Base-by-base conservation (phyloP, 179 eudicot species). In the Camellia oleifera region DNA sequence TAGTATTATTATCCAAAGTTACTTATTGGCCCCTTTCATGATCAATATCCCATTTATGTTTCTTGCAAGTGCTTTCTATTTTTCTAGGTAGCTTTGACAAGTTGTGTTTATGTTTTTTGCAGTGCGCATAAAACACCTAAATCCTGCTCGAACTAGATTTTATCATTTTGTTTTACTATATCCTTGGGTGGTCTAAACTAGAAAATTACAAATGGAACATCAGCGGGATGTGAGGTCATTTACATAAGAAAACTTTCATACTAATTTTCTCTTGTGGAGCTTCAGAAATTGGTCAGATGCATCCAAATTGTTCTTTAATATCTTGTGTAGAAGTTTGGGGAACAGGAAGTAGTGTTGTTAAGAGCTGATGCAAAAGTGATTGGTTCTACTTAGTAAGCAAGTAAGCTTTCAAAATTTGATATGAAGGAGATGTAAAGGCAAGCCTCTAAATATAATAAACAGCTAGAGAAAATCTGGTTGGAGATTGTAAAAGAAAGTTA, bases 401-500 rank as follows among this genome's bases (percentile, higher is more conserved):
- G 26, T 72, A 18, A 58, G 48, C 40, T 1, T 13, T 5, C 10
- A 10, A 32, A 72, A 72, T 12, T 23, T 26, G 5, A 23, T 4
- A 40, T 52, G 23, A 52, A 52, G 52, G 12, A 9, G n/a, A 56
- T 73, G 61, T 26, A 2, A 73, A 73, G 61, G 10, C 26, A 46
- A 73, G 63, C 18, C 20, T 4, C 23, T 17, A 23, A 57, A 62
- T 62, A 18, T 62, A 18, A 9, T 62, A 17, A 40, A 45, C 58
- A 53, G 76, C 62, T 9, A 54, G 46, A 73, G 46, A 54, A 72
- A 52, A 56, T 40, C 20, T 56, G 50, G 77, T 74, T 26, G 13
- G 5, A 74, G 64, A 54, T 32, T 74, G 77, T 32, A 74, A 6
- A 54, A 20, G 23, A 20, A 20, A 20, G 23, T 20, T 20, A 20